Conservation (phyloP, 768 basidiomycete genomes). For the Lactarius deliciosus region DNA sequence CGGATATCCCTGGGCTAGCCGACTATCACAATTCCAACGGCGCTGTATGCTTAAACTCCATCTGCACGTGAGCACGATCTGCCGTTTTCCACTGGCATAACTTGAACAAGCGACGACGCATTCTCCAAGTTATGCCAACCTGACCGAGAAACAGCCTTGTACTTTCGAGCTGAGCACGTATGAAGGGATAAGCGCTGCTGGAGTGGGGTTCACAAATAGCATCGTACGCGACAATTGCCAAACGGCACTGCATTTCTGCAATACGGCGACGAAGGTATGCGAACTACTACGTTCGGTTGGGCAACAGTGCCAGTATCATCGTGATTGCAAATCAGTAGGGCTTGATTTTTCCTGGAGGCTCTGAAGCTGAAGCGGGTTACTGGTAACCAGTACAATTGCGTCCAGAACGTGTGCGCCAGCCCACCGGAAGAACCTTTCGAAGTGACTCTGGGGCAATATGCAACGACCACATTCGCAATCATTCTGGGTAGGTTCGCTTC, state of each 20-base stretch:
- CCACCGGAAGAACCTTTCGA: slow-evolving; percentile 29
- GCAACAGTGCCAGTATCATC: slow-evolving; percentile 26
- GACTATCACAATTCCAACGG: slow-evolving; percentile 21
- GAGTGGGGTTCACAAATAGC: slow-evolving; percentile 19
- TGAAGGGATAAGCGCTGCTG: slow-evolving; percentile 24
- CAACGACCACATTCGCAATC: slow-evolving; percentile 23
- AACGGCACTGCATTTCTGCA: slow-evolving; percentile 26
- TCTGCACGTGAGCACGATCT: slow-evolving; percentile 26
- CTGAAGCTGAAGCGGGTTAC: background rate
- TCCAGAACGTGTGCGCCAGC: slow-evolving; percentile 25
- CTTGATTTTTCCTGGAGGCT: background rate
- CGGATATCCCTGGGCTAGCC: slow-evolving; percentile 14
- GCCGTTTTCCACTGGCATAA: slow-evolving; percentile 8
- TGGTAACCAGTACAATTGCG: slow-evolving; percentile 24
- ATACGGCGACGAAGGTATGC: slow-evolving; percentile 21
- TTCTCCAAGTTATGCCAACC: slow-evolving; percentile 40
- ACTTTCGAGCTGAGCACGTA: slow-evolving; percentile 43
- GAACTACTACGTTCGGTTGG: slow-evolving; percentile 19
- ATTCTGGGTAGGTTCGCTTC: slow-evolving; percentile 26
- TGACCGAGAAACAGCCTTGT: slow-evolving; percentile 41
- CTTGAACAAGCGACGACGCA: background rate
- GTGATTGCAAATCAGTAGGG: slow-evolving; percentile 27
- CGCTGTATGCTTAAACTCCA: slow-evolving; percentile 23
- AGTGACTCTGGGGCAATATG: slow-evolving; percentile 31
- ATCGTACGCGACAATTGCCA: slow-evolving; percentile 30